Conservation (phyloP, 768 basidiomycete genomes). For the Naganishia randhawae region DNA sequence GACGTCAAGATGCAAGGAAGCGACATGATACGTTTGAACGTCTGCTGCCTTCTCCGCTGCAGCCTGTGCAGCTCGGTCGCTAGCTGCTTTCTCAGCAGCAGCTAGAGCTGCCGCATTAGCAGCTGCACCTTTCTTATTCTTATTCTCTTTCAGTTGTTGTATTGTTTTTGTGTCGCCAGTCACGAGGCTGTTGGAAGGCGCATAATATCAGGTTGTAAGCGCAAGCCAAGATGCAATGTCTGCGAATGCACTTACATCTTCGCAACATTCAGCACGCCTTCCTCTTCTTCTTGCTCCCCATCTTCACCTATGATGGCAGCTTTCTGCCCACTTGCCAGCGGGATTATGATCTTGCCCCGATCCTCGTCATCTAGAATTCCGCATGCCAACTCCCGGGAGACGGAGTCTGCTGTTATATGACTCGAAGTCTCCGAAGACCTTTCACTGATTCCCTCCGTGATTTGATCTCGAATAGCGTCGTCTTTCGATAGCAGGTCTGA, state of each 20-base stretch:
- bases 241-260: constrained; percentile 38
- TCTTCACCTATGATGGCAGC: constrained; percentile 14
- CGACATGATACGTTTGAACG: constrained; percentile 12
- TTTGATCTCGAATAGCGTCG: not conserved
- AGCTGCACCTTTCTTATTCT: constrained; percentile 25
- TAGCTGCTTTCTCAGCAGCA: constrained; percentile 38
- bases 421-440: not conserved
- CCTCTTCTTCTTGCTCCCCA: constrained; percentile 37
- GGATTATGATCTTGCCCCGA: constrained; percentile 16
- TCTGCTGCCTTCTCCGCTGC: constrained; percentile 30
- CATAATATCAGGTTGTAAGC: not conserved
- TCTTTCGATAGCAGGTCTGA: constrained; percentile 33
- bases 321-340: constrained; percentile 23
- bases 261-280: constrained; percentile 45
- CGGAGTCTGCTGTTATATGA: not conserved
- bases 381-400: constrained; percentile 36
- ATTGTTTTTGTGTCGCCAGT: constrained; percentile 35
- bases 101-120: constrained; percentile 34
- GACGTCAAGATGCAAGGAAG: constrained; percentile 33
- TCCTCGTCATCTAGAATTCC: constrained; percentile 38
- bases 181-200: not conserved
- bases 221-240: not conserved
- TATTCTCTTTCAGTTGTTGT: constrained; percentile 43
- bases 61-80: constrained; percentile 32
- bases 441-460: not conserved